phyloP scores from a whole-genome alignment of 495 filamentous ascomycete species.

The Stereocaulon alpinum region DNA sequence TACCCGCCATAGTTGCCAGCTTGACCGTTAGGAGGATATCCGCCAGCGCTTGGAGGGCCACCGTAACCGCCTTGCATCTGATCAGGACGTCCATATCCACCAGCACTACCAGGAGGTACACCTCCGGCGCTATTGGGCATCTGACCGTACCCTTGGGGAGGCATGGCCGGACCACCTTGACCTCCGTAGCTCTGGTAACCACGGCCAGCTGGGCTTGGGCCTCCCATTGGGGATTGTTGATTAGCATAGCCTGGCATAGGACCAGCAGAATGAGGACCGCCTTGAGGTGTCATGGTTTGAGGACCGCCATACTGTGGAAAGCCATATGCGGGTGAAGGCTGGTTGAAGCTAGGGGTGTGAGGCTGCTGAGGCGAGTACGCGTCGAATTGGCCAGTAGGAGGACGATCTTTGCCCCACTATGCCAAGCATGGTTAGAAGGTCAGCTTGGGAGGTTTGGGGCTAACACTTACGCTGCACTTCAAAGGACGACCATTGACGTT shows the following conservation, averaged over 20 bases:
- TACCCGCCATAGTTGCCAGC: slow-evolving; percentile 42
- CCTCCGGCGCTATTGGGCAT: slow-evolving; percentile 65
- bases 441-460: neutral
- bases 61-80: slow-evolving; percentile 66
- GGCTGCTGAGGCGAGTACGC: slow-evolving; percentile 70
- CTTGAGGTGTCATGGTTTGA: slow-evolving; percentile 64
- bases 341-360: slow-evolving; percentile 50
- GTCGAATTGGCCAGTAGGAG: slow-evolving; percentile 72
- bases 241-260: slow-evolving; percentile 22
- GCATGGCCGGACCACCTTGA: slow-evolving; percentile 47
- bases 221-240: slow-evolving; percentile 30
- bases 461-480: slow-evolving; percentile 86
- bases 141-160: slow-evolving; percentile 48
- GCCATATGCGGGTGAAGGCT: slow-evolving; percentile 66
- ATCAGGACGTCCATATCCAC: slow-evolving; percentile 72
- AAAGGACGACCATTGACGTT: slow-evolving; percentile 95
- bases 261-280: slow-evolving; percentile 31
- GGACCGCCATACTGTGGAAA: slow-evolving; percentile 84
- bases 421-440: slow-evolving; percentile 23
- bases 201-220: slow-evolving; percentile 50
- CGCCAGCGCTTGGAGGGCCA: slow-evolving; percentile 40
- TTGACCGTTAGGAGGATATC: slow-evolving; percentile 26
- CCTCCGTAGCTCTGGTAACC: slow-evolving; percentile 46
- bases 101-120: slow-evolving; percentile 54
- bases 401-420: slow-evolving; percentile 98